These are phyloP conservation scores for Paracorniculantispora psalliotae DNA, from an alignment of 2,329 filamentous ascomycete species.

Conservation along the genomic window DNA sequence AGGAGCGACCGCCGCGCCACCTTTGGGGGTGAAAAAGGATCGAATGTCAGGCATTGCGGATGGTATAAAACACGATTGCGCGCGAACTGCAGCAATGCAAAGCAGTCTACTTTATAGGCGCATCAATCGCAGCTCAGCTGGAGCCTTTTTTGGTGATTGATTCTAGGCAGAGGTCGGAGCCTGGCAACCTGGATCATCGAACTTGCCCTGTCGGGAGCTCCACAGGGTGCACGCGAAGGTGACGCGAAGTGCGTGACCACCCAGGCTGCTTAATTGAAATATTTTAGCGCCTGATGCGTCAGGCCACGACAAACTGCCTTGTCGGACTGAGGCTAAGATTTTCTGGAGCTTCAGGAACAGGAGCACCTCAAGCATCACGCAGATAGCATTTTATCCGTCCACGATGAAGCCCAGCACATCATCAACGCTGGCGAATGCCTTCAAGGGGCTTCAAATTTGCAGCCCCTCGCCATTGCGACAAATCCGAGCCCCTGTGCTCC, in stretches of 20 bases:
- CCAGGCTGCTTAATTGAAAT: slow-evolving; percentile 25
- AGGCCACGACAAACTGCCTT: slow-evolving; percentile 18
- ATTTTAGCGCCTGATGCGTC: slow-evolving; percentile 20
- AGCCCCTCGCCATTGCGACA: slow-evolving; percentile 36
- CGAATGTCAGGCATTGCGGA: slow-evolving; percentile 79
- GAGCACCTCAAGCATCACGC: slow-evolving; percentile 7
- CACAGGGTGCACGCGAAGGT: slow-evolving; percentile 35
- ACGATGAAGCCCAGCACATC: slow-evolving; percentile 43
- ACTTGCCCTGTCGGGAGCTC: slow-evolving; percentile 30
- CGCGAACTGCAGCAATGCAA: background rate
- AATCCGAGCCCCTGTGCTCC: slow-evolving; percentile 28
- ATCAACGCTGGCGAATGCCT: slow-evolving; percentile 44
- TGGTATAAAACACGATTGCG: background rate
- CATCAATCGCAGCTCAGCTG: slow-evolving; percentile 14
- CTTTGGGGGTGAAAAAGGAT: slow-evolving; percentile 81
- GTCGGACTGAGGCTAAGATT: slow-evolving; percentile 23
- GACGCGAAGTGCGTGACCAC: slow-evolving; percentile 40
- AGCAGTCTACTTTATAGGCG: slow-evolving; percentile 19
- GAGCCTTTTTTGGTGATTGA: background rate
- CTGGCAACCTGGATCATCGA: slow-evolving; percentile 26
- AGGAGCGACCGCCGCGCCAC: slow-evolving; percentile 50
- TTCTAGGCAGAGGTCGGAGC: slow-evolving; percentile 21
- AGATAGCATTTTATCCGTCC: slow-evolving; percentile 21
- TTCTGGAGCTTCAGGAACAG: slow-evolving; percentile 26
- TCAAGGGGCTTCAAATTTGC: slow-evolving; percentile 45